These are phyloP conservation scores for Cadophora sp. DNA, from an alignment of 2,329 filamentous ascomycete species.

Conservation along the genomic window DNA sequence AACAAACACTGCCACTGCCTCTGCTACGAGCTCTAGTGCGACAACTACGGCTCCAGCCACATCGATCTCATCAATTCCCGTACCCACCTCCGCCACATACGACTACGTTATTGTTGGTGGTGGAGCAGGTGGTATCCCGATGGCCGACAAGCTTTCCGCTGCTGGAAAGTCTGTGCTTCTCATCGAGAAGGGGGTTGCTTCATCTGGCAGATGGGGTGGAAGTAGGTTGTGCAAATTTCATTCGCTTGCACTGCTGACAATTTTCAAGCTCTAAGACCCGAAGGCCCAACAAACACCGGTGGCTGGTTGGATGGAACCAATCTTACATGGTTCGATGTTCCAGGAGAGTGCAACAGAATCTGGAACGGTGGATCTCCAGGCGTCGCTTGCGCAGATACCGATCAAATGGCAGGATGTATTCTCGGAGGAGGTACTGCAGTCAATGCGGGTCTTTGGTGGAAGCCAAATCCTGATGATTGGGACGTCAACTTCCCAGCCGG, in stretches of 20 bases:
- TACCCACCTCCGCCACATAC: constrained; percentile 53
- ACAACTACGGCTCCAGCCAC: constrained; percentile 40
- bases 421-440: constrained; percentile 63
- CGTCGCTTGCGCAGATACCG: constrained; percentile 72
- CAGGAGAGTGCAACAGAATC: constrained; percentile 74
- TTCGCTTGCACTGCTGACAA: constrained; percentile 6
- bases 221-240: constrained; percentile 38
- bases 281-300: constrained; percentile 39
- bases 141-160: constrained; percentile 65
- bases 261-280: constrained; percentile 33
- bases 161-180: constrained; percentile 70
- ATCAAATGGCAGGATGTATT: constrained; percentile 75
- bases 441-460: constrained; percentile 74
- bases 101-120: constrained; percentile 63
- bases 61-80: constrained; percentile 47
- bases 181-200: constrained; percentile 65
- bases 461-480: constrained; percentile 70
- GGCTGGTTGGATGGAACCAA: constrained; percentile 66
- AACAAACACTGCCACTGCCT: constrained; percentile 38
- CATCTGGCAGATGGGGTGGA: constrained; percentile 70
- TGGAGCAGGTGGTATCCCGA: constrained; percentile 58
- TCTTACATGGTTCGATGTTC: constrained; percentile 74
- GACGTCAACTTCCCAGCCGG: constrained; percentile 75
- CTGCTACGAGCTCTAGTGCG: constrained; percentile 19
- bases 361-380: constrained; percentile 43